A percentile compares a stretch with the other conserved stretches of the same genome.
These are phyloP conservation scores for Venturiaceae sp. DNA, from an alignment of 2,329 filamentous ascomycete species.

Conservation along the genomic window DNA sequence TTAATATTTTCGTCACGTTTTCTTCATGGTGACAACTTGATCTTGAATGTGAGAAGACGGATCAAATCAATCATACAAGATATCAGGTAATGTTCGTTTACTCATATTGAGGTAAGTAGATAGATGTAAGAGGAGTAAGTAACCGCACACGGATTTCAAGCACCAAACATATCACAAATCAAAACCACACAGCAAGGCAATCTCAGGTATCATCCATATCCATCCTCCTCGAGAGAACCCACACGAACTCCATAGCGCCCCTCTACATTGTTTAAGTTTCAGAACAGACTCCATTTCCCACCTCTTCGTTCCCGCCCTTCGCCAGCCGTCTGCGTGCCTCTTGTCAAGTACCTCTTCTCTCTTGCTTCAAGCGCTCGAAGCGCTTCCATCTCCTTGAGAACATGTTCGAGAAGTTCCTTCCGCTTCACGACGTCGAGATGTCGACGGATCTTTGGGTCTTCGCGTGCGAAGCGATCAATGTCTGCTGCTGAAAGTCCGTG, in stretches of 20 bases:
- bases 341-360: conserved; percentile 24
- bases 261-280: no score
- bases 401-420: conserved; percentile 88
- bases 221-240: background rate
- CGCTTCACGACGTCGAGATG: conserved; percentile 87
- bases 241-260: background rate
- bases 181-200: background rate
- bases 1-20: no score
- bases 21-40: no score
- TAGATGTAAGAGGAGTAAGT: background rate
- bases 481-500: conserved; percentile 69
- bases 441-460: conserved; percentile 80
- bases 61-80: no score
- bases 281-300: conserved; percentile 6
- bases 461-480: conserved; percentile 81
- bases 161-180: background rate
- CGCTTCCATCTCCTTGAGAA: conserved; percentile 92
- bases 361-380: conserved; percentile 70
- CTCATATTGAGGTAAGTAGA: no score
- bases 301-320: background rate
- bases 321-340: background rate
- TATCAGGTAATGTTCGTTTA: no score
- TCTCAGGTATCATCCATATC: background rate
- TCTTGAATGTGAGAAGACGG: no score
- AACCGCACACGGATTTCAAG: no score